phyloP scores from a whole-genome alignment of 1,139 yeast species.

The Saccharomyces hybrid region DNA sequence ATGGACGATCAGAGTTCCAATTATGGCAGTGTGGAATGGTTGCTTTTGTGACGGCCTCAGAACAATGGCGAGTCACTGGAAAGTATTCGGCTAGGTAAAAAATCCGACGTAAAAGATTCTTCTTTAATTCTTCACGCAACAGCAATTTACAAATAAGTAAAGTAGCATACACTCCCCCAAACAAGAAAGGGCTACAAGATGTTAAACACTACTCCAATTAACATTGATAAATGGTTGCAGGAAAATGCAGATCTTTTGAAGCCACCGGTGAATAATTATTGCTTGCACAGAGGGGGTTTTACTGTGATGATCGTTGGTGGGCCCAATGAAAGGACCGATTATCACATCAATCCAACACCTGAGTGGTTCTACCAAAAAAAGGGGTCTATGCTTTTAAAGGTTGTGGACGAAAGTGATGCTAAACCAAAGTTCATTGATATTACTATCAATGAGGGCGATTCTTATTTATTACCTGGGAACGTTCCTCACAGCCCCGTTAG shows the following conservation, averaged over 20 bases:
- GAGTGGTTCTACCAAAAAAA: conserved; percentile 87
- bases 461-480: conserved; percentile 76
- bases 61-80: background rate
- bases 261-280: conserved; percentile 89
- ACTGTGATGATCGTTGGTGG: conserved; percentile 95
- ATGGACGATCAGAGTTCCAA: background rate
- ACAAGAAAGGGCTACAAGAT: background rate
- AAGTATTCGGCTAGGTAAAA: background rate
- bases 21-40: background rate
- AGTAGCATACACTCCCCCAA: background rate
- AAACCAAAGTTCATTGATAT: conserved; percentile 56
- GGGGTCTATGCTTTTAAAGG: conserved; percentile 77
- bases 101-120: background rate
- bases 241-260: conserved; percentile 69
- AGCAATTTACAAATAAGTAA: background rate
- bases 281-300: conserved; percentile 86
- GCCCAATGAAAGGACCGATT: conserved; percentile 88
- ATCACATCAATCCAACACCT: conserved; percentile 89
- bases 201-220: conserved; percentile 46
- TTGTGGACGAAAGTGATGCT: conserved; percentile 64
- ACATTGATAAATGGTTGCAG: conserved; percentile 70
- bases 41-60: background rate
- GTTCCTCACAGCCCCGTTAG: conserved; percentile 89
- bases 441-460: conserved; percentile 75
- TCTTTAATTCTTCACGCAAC: background rate